Percentiles rank a stretch among this genome's conserved stretches.
phyloP scores from a whole-genome alignment of 306 rosid species.

The Leucaena leucocephala region DNA sequence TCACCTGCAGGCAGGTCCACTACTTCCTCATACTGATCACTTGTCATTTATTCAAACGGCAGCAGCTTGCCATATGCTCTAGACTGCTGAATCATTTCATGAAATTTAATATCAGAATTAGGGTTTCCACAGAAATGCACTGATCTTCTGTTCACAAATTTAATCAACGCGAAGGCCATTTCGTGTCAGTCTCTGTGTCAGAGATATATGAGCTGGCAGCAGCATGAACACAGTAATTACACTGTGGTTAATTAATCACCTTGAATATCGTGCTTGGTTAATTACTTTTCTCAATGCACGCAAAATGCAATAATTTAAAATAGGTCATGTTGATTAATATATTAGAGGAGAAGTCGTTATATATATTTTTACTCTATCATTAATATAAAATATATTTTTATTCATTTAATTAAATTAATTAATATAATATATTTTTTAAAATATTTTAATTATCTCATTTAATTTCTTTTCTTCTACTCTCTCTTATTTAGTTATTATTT shows the following conservation, averaged over 20 bases:
- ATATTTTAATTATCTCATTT: too few species aligned
- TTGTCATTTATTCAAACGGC: not conserved
- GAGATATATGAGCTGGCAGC: slow-evolving; percentile 7
- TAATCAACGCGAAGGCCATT: not conserved
- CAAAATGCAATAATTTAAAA: not conserved
- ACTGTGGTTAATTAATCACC: not conserved
- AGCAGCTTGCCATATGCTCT: slow-evolving; percentile 1
- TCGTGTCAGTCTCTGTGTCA: not conserved
- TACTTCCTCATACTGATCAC: not conserved
- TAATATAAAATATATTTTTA: too few species aligned
- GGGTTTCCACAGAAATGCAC: not conserved
- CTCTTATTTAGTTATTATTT: too few species aligned
- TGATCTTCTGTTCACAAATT: slow-evolving; percentile 7
- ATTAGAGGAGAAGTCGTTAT: too few species aligned
- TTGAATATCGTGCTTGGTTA: not conserved
- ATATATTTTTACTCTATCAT: not conserved
- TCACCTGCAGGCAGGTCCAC: not conserved
- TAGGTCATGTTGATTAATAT: not conserved
- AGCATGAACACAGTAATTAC: not conserved
- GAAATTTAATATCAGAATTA: not conserved
- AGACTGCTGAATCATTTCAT: not conserved
- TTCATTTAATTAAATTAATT: too few species aligned
- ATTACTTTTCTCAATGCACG: not conserved
- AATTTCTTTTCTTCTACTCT: too few species aligned
- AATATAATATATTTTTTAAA: too few species aligned